phyloP scores from a whole-genome alignment of 2,329 filamentous ascomycete species.

The Penicillium hesseltinei region DNA sequence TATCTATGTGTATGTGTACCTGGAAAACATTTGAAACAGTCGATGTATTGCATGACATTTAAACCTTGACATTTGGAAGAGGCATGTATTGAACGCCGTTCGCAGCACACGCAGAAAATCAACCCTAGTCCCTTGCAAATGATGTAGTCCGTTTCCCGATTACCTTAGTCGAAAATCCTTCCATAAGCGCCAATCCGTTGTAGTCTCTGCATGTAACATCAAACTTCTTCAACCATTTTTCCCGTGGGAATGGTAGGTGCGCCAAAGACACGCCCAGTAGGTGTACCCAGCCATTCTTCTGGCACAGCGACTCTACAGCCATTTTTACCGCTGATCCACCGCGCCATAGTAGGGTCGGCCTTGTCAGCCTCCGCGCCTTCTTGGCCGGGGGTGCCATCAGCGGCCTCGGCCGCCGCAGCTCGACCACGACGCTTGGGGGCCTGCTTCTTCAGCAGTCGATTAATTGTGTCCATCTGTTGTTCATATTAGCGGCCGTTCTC shows the following conservation, averaged over 20 bases:
- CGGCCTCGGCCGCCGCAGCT: slow-evolving; percentile 46
- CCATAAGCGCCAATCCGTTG: slow-evolving; percentile 26
- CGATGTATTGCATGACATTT: background rate
- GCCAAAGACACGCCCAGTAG: slow-evolving; percentile 42
- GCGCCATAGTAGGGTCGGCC: slow-evolving; percentile 45
- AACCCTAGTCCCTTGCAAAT: slow-evolving; percentile 10
- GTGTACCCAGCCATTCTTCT: slow-evolving; percentile 48
- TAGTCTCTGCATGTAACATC: slow-evolving; percentile 11
- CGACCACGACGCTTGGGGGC: slow-evolving; percentile 58
- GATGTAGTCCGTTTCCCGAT: slow-evolving; percentile 19
- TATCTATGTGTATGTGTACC: background rate
- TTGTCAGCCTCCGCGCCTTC: slow-evolving; percentile 39
- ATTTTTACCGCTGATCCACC: slow-evolving; percentile 45
- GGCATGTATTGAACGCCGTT: slow-evolving; percentile 11
- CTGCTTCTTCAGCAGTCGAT: slow-evolving; percentile 65
- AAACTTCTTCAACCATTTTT: slow-evolving; percentile 43
- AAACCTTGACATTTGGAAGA: background rate
- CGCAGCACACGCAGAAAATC: slow-evolving; percentile 4
- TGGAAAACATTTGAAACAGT: background rate
- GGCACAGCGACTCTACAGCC: slow-evolving; percentile 47
- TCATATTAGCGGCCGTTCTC: slow-evolving; percentile 16
- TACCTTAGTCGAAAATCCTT: slow-evolving; percentile 9
- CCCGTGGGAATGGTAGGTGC: slow-evolving; percentile 17
- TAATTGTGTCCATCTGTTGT: slow-evolving; percentile 63
- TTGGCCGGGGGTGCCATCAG: slow-evolving; percentile 43